Evolutionary conservation across 192 early-diverging fungal genomes (phyloP).

Genomic region (Linnemannia zychae): DNA sequence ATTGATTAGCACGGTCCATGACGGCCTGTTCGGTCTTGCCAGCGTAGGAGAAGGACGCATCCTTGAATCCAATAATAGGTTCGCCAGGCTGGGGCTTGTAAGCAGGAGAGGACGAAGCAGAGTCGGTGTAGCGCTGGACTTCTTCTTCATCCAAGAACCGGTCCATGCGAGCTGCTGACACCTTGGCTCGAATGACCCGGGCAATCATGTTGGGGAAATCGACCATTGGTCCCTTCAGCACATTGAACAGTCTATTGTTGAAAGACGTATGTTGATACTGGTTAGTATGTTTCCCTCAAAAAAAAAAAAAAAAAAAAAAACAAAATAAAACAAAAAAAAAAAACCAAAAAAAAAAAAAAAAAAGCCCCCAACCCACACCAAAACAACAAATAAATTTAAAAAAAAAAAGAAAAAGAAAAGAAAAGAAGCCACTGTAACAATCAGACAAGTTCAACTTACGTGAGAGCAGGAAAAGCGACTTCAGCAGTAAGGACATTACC

Average conservation of each 20-base stretch:
- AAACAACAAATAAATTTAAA: too few species aligned
- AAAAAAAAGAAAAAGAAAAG: too few species aligned
- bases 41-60: conserved; percentile 78
- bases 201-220: conserved; percentile 88
- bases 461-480: conserved; percentile 87
- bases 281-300: too few species aligned
- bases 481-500: conserved; percentile 72
- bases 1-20: conserved; percentile 24
- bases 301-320: too few species aligned
- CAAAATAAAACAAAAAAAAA: too few species aligned
- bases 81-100: conserved; percentile 47
- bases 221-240: conserved; percentile 88
- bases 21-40: conserved; percentile 54
- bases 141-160: conserved; percentile 86
- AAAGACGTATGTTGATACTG: too few species aligned
- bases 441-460: conserved; percentile 33
- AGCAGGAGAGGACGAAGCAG: conserved; percentile 19
- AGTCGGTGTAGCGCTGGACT: conserved; percentile 80
- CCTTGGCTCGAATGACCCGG: conserved; percentile 83
- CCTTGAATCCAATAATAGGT: conserved; percentile 72
- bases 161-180: conserved; percentile 86
- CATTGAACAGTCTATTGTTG: conserved; percentile 79
- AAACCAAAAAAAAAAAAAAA: too few species aligned
- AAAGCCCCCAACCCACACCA: too few species aligned
- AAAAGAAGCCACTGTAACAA: too few species aligned